phyloP scores from a whole-genome alignment of 2,329 filamentous ascomycete genomes.

The Pseudogymnoascus sp. region DNA sequence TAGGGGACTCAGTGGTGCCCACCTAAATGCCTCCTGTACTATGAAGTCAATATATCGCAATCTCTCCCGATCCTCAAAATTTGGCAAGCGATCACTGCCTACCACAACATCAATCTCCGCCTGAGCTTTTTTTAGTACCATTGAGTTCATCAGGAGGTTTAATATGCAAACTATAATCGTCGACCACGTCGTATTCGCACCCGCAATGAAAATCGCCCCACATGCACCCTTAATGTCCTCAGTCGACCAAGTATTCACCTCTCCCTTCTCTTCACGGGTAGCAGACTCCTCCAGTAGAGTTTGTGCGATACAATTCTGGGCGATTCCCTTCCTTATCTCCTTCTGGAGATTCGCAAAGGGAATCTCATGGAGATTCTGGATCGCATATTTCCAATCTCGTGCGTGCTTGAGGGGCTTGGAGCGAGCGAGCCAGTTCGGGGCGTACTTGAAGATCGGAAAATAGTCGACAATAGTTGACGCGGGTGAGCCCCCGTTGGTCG shows the following conservation, averaged over 20 bases:
- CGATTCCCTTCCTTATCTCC: conserved; percentile 5
- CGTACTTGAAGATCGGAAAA: conserved; percentile 38
- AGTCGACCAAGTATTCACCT: conserved; percentile 14
- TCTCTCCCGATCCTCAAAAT: conserved; percentile 36
- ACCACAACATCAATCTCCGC: conserved; percentile 41
- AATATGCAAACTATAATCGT: conserved; percentile 37
- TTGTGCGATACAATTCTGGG: not conserved
- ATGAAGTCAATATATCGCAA: conserved; percentile 40
- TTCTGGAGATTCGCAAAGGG: conserved; percentile 30
- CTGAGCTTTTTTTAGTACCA: conserved; percentile 40
- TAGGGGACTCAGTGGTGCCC: conserved; percentile 39
- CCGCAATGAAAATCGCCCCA: conserved; percentile 42
- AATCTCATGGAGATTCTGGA: conserved; percentile 37
- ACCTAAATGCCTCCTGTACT: conserved; percentile 41
- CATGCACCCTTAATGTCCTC: conserved; percentile 40
- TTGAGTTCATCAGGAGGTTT: conserved; percentile 24
- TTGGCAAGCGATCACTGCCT: conserved; percentile 39
- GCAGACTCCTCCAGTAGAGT: not conserved
- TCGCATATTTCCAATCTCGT: conserved; percentile 26
- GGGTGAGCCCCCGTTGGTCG: conserved; percentile 25
- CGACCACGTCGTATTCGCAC: conserved; percentile 33
- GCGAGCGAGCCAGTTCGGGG: conserved; percentile 34
- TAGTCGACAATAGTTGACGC: conserved; percentile 39
- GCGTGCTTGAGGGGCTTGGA: conserved; percentile 25
- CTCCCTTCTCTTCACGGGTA: not conserved